Base-by-base conservation (phyloP, 306 rosid species). In the Psophocarpus tetragonolobus region DNA sequence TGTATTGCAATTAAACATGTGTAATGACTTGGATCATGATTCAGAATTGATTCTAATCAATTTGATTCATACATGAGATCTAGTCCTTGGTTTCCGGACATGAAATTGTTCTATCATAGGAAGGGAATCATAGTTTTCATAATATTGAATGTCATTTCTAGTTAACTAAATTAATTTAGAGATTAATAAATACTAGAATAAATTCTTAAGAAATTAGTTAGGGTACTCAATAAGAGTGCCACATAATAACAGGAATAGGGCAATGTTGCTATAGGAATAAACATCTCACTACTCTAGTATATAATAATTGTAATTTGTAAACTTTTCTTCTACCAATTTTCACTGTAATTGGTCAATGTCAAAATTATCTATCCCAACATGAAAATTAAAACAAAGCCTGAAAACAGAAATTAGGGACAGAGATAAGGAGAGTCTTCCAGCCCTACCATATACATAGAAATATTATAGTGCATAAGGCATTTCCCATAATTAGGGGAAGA, bases 211-310 rank as follows among this genome's bases (percentile, higher is more conserved):
- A 24, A 14, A 26, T 44, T n/a, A 68, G 74, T 17, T 18, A 17
- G 26, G 4, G 24, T 45, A n/a, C 21, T 41, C 13, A 4, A 41
- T 17, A 65, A 39, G 51, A 41, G 26, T 23, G n/a, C 1, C 8
- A 29, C 36, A 56, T 3, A 44, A 6, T 8, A 54, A 54, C 53
- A 54, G 38, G 24, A 54, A 73, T 24, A 14, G 54, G 77, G 57
- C 68, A 74, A 8, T 27, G 24, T 74, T 30, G 50, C 69, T 26
- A 41, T 38, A 73, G 29, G 56, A 26, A 73, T 27, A 73, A 39
- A 57, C 53, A 50, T 18, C 63, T 30, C 32, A 17, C 75, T 32
- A 71, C 63, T 6, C 48, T 35, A 8, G 10, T 35, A n/a, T n/a
- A n/a, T n/a, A n/a, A n/a, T n/a, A 35, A 7, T 35, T 8, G 39